A percentile compares a stretch with the other conserved stretches of the same genome.
Conservation (phyloP, 441 rosid species). For the Adansonia grandidieri region DNA sequence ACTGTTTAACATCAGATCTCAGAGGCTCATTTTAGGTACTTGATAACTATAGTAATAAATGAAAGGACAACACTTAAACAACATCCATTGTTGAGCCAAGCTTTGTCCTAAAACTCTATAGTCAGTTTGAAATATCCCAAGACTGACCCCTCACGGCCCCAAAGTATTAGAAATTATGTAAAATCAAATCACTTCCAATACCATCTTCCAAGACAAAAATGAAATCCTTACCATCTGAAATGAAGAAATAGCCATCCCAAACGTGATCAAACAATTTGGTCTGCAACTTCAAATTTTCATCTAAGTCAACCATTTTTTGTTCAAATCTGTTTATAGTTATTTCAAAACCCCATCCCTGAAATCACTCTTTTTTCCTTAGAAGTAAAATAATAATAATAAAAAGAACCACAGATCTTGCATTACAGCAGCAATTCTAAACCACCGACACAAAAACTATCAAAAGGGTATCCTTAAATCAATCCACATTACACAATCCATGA, state of each 20-base stretch:
- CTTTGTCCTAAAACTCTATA: not conserved
- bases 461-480: slow-evolving; percentile 25
- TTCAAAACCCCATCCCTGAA: slow-evolving; percentile 35
- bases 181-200: not conserved
- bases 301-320: not conserved
- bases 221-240: not conserved
- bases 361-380: not conserved
- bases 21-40: not conserved
- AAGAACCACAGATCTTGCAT: slow-evolving; percentile 39
- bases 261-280: too few relatives aligned
- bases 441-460: slow-evolving; percentile 3
- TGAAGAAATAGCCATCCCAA: not conserved
- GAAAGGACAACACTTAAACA: not conserved
- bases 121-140: not conserved
- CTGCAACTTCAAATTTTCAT: not conserved
- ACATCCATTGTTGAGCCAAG: not conserved
- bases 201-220: not conserved
- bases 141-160: not conserved
- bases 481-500: slow-evolving; percentile 34
- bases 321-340: slow-evolving; percentile 7
- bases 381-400: slow-evolving; percentile 2
- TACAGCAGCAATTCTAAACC: slow-evolving; percentile 26
- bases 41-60: not conserved
- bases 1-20: not conserved
- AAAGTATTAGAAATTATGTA: not conserved